Evolutionary conservation across 768 basidiomycete species (phyloP), one percentile per base, ranked within the genome.

Genomic region (Phylloporus sp.): DNA sequence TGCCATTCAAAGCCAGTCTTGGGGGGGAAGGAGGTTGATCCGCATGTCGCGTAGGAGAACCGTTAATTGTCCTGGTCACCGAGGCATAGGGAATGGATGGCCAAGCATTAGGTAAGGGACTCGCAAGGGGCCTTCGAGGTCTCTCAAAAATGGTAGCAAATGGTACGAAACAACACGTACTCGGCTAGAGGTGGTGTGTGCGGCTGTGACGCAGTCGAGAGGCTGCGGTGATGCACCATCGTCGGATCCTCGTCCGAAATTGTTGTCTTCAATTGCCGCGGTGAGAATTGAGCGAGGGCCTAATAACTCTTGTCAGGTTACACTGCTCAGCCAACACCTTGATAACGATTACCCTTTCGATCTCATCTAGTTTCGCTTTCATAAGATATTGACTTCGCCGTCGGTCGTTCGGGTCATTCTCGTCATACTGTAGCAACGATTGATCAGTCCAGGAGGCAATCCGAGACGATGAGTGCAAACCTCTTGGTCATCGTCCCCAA

Each of bases 351-450:
- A 76, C 86, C 73, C 76, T 76, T 60, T 91, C 88, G 38, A 91
- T 84, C 64, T 85, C 84, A 59, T 91, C 89, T 20, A 91, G 68
- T 61, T 84, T 78, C 15, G 82, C 80, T 54, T 74, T 80, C 81
- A 90, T 80, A 34, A 84, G 66, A 53, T 80, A 76, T 55, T 90
- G 88, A 61, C 86, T 90, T 58, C 76, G 78, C 33, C 86, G 76
- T 48, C 78, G 76, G 65, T 88, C 87, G 57, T 87, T 73, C 35
- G 84, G 82, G 56, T 88, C 87, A 54, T 79, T 70, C 36, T 80
- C 77, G 49, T 86, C 83, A 54, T 76, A 82, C 84, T 87, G 55
- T 7, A 27, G 38, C 18, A 22, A 42, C 26, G 44, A 32, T 38
- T 36, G 50, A 54, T 58, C 48, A 65, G 56, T 33, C 42, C 13